phyloP scores from a whole-genome alignment of 768 basidiomycete genomes.

The Hortiboletus flavorubellus region DNA sequence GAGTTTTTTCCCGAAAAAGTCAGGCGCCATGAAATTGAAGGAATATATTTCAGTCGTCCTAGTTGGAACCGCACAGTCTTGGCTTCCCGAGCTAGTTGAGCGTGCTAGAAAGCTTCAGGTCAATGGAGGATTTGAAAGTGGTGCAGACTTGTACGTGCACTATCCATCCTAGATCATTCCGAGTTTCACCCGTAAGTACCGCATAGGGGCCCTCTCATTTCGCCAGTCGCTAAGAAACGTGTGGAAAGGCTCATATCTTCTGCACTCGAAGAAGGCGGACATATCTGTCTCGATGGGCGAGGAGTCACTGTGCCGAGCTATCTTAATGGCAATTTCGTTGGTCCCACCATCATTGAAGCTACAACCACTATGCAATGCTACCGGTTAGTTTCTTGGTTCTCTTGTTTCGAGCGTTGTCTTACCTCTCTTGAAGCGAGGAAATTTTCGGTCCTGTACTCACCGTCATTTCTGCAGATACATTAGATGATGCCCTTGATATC shows the following conservation, averaged over 20 bases:
- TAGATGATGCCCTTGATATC: constrained; percentile 87
- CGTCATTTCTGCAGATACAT: constrained; percentile 70
- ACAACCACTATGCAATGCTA: constrained; percentile 85
- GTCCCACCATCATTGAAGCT: constrained; percentile 86
- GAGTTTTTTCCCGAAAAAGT: constrained; percentile 20
- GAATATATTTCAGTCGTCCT: constrained; percentile 51
- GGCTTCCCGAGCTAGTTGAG: constrained; percentile 85
- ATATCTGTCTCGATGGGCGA: constrained; percentile 84
- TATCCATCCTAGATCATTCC: not conserved
- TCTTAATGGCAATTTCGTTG: constrained; percentile 90
- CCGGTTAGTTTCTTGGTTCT: constrained; percentile 45
- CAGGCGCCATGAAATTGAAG: not conserved
- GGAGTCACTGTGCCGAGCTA: constrained; percentile 64
- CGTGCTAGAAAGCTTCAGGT: constrained; percentile 78
- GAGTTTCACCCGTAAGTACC: not conserved
- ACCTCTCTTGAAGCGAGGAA: constrained; percentile 60
- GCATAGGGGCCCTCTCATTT: constrained; percentile 71
- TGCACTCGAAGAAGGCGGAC: constrained; percentile 76
- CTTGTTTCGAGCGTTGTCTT: not conserved
- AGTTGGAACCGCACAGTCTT: constrained; percentile 74
- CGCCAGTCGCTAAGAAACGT: constrained; percentile 76
- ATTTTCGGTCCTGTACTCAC: constrained; percentile 93
- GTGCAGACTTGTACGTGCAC: constrained; percentile 66
- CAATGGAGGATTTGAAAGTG: constrained; percentile 86
- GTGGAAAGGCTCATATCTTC: constrained; percentile 74